Conservation (phyloP, 306 rosid species). For the Vigna nakashimae region DNA sequence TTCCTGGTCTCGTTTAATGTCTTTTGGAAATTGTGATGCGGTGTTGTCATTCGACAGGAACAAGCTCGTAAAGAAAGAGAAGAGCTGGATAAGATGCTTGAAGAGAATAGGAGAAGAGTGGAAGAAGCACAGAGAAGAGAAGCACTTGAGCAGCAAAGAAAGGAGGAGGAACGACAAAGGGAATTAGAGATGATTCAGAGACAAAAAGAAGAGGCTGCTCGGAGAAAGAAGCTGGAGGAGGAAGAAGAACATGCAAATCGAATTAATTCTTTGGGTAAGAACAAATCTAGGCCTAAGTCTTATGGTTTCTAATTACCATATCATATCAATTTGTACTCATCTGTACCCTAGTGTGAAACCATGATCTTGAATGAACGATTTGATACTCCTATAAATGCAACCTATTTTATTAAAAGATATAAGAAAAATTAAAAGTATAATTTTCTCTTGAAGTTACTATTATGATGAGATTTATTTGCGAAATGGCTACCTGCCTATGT, state of each 20-base stretch:
- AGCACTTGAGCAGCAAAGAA: slow-evolving; percentile 85
- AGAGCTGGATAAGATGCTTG: slow-evolving; percentile 91
- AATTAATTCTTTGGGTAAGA: slow-evolving; percentile 61
- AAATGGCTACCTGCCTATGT: slow-evolving; percentile 2
- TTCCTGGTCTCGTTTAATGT: neutral
- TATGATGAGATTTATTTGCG: slow-evolving; percentile 15
- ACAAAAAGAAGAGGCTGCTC: slow-evolving; percentile 84
- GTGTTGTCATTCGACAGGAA: slow-evolving; percentile 58
- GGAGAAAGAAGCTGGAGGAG: slow-evolving; percentile 81
- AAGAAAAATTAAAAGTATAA: neutral
- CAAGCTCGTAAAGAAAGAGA: slow-evolving; percentile 85
- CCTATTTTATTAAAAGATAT: slow-evolving; percentile 14
- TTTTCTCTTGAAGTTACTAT: neutral
- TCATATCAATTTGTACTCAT: slow-evolving; percentile 16
- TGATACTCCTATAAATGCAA: slow-evolving; percentile 6
- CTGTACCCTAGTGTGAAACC: slow-evolving; percentile 37
- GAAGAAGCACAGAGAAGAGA: slow-evolving; percentile 94
- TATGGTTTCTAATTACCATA: slow-evolving; percentile 50
- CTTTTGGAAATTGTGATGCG: slow-evolving; percentile 28
- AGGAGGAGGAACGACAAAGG: slow-evolving; percentile 89
- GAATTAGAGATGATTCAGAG: slow-evolving; percentile 83
- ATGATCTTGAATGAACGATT: slow-evolving; percentile 22
- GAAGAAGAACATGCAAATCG: slow-evolving; percentile 70
- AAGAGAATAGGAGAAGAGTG: slow-evolving; percentile 88
- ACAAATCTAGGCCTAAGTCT: slow-evolving; percentile 62